phyloP scores from a whole-genome alignment of 805 yeast genomes.

The Lipomyces kockii region DNA sequence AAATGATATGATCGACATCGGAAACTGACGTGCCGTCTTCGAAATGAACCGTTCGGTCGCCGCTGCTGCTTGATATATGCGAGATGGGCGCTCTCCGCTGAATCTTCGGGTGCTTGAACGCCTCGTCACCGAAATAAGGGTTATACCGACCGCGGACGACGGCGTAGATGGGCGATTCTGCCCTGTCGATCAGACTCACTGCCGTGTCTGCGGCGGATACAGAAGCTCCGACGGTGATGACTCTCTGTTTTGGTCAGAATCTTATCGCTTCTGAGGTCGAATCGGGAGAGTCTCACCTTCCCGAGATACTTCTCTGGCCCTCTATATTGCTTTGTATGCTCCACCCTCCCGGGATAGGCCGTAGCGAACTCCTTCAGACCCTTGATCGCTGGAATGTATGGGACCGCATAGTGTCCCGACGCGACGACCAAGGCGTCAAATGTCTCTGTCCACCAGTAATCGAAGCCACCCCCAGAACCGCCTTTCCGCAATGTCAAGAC shows the following conservation, averaged over 20 bases:
- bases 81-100: background rate
- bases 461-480: background rate
- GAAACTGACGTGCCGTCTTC: background rate
- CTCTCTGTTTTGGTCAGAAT: background rate
- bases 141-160: conserved; percentile 2
- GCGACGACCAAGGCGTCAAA: background rate
- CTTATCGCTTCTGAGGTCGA: background rate
- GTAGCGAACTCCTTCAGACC: conserved; percentile 2
- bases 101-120: background rate
- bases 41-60: background rate
- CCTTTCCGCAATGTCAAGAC: conserved; percentile 2
- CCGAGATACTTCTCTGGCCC: conserved; percentile 1
- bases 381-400: conserved; percentile 1
- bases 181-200: background rate
- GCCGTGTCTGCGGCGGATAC: conserved; percentile 3
- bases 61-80: background rate
- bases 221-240: conserved; percentile 1
- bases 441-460: conserved; percentile 3
- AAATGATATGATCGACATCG: conserved; percentile 3
- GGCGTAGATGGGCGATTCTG: background rate
- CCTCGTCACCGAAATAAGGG: conserved; percentile 3
- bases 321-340: conserved; percentile 3
- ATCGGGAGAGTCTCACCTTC: background rate
- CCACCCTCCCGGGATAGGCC: conserved; percentile 1
- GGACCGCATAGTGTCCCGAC: conserved; percentile 1